Evolutionary conservation across 768 basidiomycete genomes (phyloP).

Genomic region (Tulasnella sp.): DNA sequence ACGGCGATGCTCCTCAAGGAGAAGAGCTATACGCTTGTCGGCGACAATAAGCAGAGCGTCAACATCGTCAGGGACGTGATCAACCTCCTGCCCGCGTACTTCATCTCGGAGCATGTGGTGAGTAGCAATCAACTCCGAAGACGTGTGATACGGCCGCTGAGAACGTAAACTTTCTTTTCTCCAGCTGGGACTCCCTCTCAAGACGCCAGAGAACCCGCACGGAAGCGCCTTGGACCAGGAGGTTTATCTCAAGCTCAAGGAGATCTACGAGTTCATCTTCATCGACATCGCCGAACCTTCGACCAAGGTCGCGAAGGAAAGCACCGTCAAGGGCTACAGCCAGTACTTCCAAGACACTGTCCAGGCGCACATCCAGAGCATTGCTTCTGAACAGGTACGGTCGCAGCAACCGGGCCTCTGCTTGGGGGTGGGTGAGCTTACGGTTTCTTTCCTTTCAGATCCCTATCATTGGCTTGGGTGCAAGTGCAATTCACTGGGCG

Average conservation of each 20-base stretch:
- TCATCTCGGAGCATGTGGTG: constrained; percentile 72
- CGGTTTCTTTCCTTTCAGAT: constrained; percentile 49
- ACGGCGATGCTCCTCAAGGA: constrained; percentile 60
- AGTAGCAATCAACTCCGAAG: constrained; percentile 38
- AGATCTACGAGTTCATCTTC: constrained; percentile 33
- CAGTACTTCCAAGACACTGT: constrained; percentile 40
- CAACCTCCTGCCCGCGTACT: constrained; percentile 64
- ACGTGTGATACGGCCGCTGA: not conserved
- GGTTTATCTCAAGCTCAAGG: constrained; percentile 34
- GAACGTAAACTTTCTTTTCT: not conserved
- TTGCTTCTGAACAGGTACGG: not conserved
- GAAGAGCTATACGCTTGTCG: constrained; percentile 60
- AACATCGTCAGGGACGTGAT: constrained; percentile 74
- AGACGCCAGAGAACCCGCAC: constrained; percentile 33
- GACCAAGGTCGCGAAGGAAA: constrained; percentile 59
- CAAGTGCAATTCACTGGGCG: constrained; percentile 66
- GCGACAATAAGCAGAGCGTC: constrained; percentile 55
- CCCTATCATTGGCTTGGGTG: constrained; percentile 78
- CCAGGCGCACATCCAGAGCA: not conserved
- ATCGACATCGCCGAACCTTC: constrained; percentile 47
- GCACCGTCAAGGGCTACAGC: constrained; percentile 51
- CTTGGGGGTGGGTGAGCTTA: not conserved
- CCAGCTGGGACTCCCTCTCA: constrained; percentile 36
- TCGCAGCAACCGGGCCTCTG: not conserved
- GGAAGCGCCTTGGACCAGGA: constrained; percentile 34